A percentile compares a stretch with the other conserved stretches of the same genome.
These are phyloP conservation scores for Daldinia sp. DNA, from an alignment of 2,329 filamentous ascomycete species.

Conservation along the genomic window DNA sequence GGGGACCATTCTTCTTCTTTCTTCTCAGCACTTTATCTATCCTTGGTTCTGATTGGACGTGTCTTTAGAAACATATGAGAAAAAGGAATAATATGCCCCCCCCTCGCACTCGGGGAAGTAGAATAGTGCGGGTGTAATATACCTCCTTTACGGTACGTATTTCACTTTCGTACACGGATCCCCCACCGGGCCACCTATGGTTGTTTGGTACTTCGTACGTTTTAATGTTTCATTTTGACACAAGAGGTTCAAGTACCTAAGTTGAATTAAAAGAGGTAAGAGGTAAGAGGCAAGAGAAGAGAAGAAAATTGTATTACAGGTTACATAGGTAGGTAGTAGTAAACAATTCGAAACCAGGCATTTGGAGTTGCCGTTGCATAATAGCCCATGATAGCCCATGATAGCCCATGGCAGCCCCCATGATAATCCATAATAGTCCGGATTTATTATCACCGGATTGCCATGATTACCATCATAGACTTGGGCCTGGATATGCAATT, in stretches of 20 bases:
- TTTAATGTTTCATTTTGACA: not conserved
- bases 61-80: not conserved
- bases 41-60: not conserved
- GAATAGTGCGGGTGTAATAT: not conserved
- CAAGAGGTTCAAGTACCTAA: not conserved
- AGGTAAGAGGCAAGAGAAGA: not conserved
- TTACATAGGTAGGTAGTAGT: too few relatives aligned
- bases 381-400: not conserved
- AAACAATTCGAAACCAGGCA: not conserved
- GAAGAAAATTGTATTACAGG: too few relatives aligned
- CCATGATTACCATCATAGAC: not conserved
- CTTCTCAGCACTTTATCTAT: not conserved
- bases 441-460: not conserved
- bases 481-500: conserved; percentile 3
- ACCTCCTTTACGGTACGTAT: conserved; percentile 1
- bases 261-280: not conserved
- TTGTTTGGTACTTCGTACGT: not conserved
- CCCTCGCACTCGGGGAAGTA: not conserved
- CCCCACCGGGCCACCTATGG: not conserved
- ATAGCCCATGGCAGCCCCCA: not conserved
- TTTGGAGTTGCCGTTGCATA: not conserved
- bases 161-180: conserved; percentile 1
- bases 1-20: not conserved
- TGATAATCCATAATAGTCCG: not conserved
- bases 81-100: not conserved